Conservation (phyloP, 768 basidiomycete species). For the Hypholoma sublateritium region DNA sequence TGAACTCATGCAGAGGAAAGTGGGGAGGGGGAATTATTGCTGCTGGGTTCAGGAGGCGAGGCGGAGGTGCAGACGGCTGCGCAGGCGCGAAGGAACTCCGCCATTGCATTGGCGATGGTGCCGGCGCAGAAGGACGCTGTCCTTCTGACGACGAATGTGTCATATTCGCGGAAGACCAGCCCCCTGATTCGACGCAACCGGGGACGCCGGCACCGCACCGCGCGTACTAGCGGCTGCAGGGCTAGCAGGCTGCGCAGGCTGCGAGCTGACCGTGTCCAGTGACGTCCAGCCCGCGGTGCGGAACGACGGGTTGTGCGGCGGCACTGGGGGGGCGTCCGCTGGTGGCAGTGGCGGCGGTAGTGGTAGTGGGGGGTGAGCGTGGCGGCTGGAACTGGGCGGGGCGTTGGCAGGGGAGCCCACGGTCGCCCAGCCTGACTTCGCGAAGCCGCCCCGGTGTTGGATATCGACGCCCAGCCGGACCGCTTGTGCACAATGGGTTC, state of each 20-base stretch:
- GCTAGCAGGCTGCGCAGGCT: constrained; percentile 20
- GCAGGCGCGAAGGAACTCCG: constrained; percentile 14
- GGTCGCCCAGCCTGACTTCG: constrained; percentile 51
- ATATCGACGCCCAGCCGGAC: constrained; percentile 50
- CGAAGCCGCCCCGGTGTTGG: constrained; percentile 34
- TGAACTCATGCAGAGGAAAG: constrained; percentile 59
- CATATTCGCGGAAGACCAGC: constrained; percentile 7
- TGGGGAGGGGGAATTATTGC: constrained; percentile 19
- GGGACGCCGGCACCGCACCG: background rate
- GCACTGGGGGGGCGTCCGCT: background rate
- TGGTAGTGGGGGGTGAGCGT: background rate
- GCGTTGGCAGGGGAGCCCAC: constrained; percentile 28
- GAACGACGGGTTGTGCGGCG: constrained; percentile 17
- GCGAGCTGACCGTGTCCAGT: constrained; percentile 49
- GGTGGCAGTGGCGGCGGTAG: background rate
- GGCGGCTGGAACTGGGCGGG: background rate
- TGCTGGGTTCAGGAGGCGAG: constrained; percentile 19
- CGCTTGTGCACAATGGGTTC: constrained; percentile 34
- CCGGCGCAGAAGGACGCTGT: constrained; percentile 3
- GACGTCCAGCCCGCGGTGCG: constrained; percentile 68
- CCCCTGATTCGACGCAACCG: constrained; percentile 7
- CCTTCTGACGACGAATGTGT: constrained; percentile 3
- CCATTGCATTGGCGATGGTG: constrained; percentile 6
- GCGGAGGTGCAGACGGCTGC: constrained; percentile 22
- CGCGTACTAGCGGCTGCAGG: constrained; percentile 13